Percentiles rank a stretch among this genome's conserved stretches.
Evolutionary conservation across 106 monocot genomes (phyloP).

Genomic region (Posidonia australis): DNA sequence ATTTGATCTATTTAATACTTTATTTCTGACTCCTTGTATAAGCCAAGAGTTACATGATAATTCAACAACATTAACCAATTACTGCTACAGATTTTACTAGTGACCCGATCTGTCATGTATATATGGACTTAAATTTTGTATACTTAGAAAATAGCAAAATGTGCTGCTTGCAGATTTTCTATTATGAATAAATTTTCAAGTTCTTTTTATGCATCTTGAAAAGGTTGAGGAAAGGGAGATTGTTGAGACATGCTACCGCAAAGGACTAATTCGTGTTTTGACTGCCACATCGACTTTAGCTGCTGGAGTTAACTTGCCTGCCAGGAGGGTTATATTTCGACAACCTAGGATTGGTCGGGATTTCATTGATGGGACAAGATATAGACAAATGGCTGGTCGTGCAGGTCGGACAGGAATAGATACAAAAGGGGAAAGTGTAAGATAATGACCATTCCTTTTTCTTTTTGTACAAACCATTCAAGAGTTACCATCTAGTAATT

Average conservation of each 20-base stretch:
- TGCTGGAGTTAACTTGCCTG: conserved; percentile 98
- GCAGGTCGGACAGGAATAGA: conserved; percentile 99
- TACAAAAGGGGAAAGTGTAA: conserved; percentile 93
- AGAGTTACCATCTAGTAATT: neutral
- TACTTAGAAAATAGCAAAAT: neutral
- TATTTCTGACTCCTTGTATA: neutral
- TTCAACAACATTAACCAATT: neutral
- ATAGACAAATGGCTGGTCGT: conserved; percentile 98
- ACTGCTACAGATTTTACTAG: neutral
- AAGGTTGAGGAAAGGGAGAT: conserved; percentile 99
- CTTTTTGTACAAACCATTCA: neutral
- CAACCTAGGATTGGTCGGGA: conserved; percentile 95
- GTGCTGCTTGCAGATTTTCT: neutral
- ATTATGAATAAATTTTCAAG: neutral
- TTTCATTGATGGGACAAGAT: conserved; percentile 96
- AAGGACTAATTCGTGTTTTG: conserved; percentile 84
- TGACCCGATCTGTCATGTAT: neutral
- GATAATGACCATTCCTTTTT: conserved; percentile 19
- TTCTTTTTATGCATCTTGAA: neutral
- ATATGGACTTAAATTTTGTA: no score
- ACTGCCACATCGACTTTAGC: conserved; percentile 99
- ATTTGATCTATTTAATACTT: neutral
- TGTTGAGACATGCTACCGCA: conserved; percentile 86
- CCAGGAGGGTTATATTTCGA: conserved; percentile 96
- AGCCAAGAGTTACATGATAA: neutral